A percentile compares a stretch with the other conserved stretches of the same genome.
Evolutionary conservation across 2,329 filamentous ascomycete species (phyloP).

Genomic region (Tricladium varicosporioides): DNA sequence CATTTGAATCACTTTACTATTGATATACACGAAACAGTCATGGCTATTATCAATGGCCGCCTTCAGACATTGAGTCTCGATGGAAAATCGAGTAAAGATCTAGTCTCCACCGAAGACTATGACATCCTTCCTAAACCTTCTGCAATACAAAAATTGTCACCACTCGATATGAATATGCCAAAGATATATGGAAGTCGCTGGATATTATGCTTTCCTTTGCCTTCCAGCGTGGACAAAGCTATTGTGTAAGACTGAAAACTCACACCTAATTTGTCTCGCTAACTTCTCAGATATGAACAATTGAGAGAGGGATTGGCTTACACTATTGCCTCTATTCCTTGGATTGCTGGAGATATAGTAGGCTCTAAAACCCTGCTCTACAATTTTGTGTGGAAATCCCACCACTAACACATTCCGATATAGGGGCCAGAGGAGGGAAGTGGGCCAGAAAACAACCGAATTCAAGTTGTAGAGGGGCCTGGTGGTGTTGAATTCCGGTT

Average conservation of each 20-base stretch:
- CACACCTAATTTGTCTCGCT: not conserved
- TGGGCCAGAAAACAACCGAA: constrained; percentile 7
- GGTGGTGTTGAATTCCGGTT: constrained; percentile 13
- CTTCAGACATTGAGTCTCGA: not conserved
- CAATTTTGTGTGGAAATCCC: not conserved
- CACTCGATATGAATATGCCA: constrained; percentile 20
- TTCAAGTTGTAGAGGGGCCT: constrained; percentile 12
- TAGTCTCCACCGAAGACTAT: constrained; percentile 14
- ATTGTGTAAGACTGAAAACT: constrained; percentile 10
- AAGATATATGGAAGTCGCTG: constrained; percentile 17
- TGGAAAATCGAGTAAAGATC: constrained; percentile 1
- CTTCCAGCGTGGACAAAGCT: constrained; percentile 4
- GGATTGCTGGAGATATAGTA: constrained; percentile 19
- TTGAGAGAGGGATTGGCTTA: constrained; percentile 14
- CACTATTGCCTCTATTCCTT: constrained; percentile 18
- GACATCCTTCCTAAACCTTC: constrained; percentile 2
- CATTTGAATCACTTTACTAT: not conserved
- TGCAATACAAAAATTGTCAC: constrained; percentile 13
- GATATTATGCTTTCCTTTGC: constrained; percentile 18
- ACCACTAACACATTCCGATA: not conserved
- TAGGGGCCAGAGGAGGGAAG: constrained; percentile 15
- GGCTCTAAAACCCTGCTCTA: not conserved
- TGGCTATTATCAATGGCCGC: not conserved
- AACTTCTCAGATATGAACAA: constrained; percentile 11
- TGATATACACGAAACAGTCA: not conserved